Percentiles rank a stretch among this genome's conserved stretches.
These are phyloP conservation scores for Cladosporium sp. DNA, from an alignment of 2,329 filamentous ascomycete genomes.

Conservation along the genomic window DNA sequence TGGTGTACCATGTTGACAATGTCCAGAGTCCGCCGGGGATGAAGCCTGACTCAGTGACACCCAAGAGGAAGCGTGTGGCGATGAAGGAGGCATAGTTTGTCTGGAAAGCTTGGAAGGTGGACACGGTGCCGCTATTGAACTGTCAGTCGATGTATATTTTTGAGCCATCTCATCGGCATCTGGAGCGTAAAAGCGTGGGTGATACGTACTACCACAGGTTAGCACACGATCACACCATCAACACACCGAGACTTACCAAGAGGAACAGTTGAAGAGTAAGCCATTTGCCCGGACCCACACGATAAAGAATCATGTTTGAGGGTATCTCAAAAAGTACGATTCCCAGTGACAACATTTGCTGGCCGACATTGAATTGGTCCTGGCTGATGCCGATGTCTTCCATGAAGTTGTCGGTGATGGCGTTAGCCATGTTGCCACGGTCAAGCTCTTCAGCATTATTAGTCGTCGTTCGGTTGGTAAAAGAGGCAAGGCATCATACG, in stretches of 20 bases:
- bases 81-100: conserved; percentile 41
- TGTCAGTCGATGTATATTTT: background rate
- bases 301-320: conserved; percentile 36
- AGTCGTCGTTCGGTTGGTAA: background rate
- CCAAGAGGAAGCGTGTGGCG: conserved; percentile 42
- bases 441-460: conserved; percentile 19
- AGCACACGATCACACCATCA: background rate
- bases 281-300: conserved; percentile 42
- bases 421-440: conserved; percentile 32
- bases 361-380: conserved; percentile 37
- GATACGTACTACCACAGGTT: background rate
- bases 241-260: conserved; percentile 20
- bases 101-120: conserved; percentile 45
- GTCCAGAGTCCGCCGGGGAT: conserved; percentile 52
- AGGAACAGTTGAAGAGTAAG: conserved; percentile 41
- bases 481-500: conserved; percentile 20
- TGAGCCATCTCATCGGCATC: background rate
- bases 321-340: conserved; percentile 38
- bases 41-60: conserved; percentile 45
- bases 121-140: conserved; percentile 34
- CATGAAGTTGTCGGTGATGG: conserved; percentile 35
- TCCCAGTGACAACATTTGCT: conserved; percentile 37
- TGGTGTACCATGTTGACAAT: conserved; percentile 51
- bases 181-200: background rate
- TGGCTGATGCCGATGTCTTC: conserved; percentile 35